Evolutionary conservation across 495 filamentous ascomycete genomes (phyloP).

Genomic region (Evernia prunastri): DNA sequence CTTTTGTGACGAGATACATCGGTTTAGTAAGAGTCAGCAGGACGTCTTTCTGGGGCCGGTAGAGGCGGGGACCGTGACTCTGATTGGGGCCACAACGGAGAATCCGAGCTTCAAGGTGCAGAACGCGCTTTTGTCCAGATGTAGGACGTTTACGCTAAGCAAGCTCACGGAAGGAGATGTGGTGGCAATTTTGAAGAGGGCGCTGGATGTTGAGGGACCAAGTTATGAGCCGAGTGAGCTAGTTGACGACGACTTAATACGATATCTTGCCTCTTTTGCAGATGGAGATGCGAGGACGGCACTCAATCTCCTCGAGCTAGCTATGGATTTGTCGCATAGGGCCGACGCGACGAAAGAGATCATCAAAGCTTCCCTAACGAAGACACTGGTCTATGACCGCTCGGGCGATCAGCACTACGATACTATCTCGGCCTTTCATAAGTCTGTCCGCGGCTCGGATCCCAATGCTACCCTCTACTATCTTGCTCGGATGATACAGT

Average conservation of each 20-base stretch:
- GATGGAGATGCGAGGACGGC: conserved; percentile 91
- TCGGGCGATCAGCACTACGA: conserved; percentile 93
- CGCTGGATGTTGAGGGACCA: conserved; percentile 55
- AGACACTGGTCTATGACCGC: conserved; percentile 89
- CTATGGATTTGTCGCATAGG: conserved; percentile 57
- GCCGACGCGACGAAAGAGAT: conserved; percentile 51
- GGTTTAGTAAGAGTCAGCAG: conserved; percentile 89
- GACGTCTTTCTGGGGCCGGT: conserved; percentile 93
- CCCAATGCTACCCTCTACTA: conserved; percentile 89
- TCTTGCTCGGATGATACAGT: conserved; percentile 90
- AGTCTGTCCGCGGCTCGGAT: conserved; percentile 81
- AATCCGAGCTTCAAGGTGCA: conserved; percentile 95
- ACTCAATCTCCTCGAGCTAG: conserved; percentile 85
- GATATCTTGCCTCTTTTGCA: conserved; percentile 75
- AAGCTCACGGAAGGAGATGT: conserved; percentile 68
- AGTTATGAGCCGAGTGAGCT: conserved; percentile 51
- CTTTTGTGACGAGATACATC: conserved; percentile 96
- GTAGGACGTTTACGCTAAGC: conserved; percentile 78
- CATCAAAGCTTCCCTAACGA: conserved; percentile 74
- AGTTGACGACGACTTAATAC: conserved; percentile 68
- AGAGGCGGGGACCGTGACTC: conserved; percentile 80
- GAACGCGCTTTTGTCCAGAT: conserved; percentile 78
- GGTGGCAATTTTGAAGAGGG: conserved; percentile 63
- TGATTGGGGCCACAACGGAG: conserved; percentile 95
- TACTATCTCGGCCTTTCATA: conserved; percentile 94